Evolutionary conservation across 495 filamentous ascomycete species (phyloP), one percentile per base, ranked within the genome.

Genomic region (Cetradonia linearis): DNA sequence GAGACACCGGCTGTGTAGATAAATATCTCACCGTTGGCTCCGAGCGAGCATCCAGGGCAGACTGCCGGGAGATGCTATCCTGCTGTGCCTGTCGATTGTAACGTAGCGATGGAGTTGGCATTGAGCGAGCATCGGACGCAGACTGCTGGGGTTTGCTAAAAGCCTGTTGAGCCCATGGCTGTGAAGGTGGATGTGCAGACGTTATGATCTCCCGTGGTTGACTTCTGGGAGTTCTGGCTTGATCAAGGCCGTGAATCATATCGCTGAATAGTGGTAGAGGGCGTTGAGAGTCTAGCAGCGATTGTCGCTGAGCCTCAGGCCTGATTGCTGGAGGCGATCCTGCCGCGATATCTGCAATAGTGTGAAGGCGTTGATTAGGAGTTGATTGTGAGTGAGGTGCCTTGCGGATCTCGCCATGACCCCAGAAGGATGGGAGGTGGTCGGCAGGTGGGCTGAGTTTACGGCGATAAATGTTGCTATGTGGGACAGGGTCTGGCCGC

Each of bases 321-420:
- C 59, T 44, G 20, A 37, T 27, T 23, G 50, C 23, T 9, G 36
- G 37, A 40, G 34, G n/a, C 2, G 50, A 28, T 6, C 59, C 44
- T 28, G 59, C 33, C 5, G 59, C 62, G 16, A 64, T 55, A 3
- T 64, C 62, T 33, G 65, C 55, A 28, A 67, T 56, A 27, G 64
- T 59, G 36, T 64, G 46, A 44, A 67, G 65, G n/a, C 55, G 50
- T 54, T 60, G 62, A n/a, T n/a, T n/a, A 37, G 61, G 42, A 13
- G 38, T 16, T 28, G 56, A 6, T n/a, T 57, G 53, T 50, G 48
- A 53, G 9, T 42, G 53, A 42, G 64, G n/a, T 54, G 50, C 46
- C 38, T 62, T 47, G 14, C 9, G 37, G 10, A 44, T 25, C 25
- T 63, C 46, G 36, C 36, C 47, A 20, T 36, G 59, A 20, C 27